Base-by-base conservation (phyloP, 768 basidiomycete species). In the Mycena galericulata region DNA sequence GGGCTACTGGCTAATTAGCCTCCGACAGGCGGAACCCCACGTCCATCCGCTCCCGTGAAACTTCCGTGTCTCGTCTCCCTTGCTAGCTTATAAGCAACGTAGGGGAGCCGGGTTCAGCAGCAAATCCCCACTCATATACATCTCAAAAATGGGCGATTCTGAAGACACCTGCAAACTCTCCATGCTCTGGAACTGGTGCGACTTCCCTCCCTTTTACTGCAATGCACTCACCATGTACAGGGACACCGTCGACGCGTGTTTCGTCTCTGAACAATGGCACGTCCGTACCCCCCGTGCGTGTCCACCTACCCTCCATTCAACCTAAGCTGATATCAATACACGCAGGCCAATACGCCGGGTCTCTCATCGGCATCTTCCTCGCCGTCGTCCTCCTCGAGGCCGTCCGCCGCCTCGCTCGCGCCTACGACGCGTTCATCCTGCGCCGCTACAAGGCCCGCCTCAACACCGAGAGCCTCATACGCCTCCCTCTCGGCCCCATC, bases 121-220 rank as follows among this genome's bases (percentile, higher is more conserved):
- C 18, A 26, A 41, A 32, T 32, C 46, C 17, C 20, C n/a, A 4
- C 17, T 9, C 2, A 34, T 30, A 2, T 24, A 43, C 27, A 18
- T 34, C 26, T 26, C 30, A 34, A 59, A 47, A 14, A 69, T 69
- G 67, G 47, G 27, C 56, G 17, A 56, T 34, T 6, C 45, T 3
- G 10, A 38, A 15, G 14, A 58, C 4, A 22, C 50, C 30, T 72
- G 70, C 59, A 61, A 65, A 29, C 34, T 67, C 10, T 64, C 68
- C 50, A 69, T 72, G 71, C 47, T 64, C 12, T 67, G 71, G 65
- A 70, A 72, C 51, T 67, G 71, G 71, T 65, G 22, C 9, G 18
- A n/a, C n/a, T 41, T n/a, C 1, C 54, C 14, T 56, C 30, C 22
- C 20, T 29, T 4, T 27, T 29, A 20, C 9, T 0, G 24, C 27